phyloP scores from a whole-genome alignment of 2,329 filamentous ascomycete genomes.

The Penicillium sp. region DNA sequence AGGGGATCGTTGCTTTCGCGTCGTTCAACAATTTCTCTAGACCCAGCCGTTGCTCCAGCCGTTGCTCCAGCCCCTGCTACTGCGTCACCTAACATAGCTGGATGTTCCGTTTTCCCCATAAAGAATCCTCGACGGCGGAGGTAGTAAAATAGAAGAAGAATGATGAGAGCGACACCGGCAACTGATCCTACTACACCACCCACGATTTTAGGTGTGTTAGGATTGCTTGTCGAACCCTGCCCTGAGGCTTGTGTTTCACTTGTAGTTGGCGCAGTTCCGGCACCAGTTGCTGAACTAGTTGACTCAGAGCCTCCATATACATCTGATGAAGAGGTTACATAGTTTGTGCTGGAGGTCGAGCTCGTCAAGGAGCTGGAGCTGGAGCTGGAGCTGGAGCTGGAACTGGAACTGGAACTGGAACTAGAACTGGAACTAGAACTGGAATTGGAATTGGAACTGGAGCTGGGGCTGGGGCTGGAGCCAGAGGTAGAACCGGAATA shows the following conservation, averaged over 20 bases:
- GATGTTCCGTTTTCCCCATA: conserved; percentile 20
- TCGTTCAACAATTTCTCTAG: conserved; percentile 37
- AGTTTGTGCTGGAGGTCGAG: not conserved
- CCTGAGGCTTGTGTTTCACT: conserved; percentile 14
- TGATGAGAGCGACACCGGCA: conserved; percentile 56
- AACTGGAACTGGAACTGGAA: conserved; percentile 1
- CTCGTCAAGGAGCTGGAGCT: not conserved
- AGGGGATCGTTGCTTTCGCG: conserved; percentile 42
- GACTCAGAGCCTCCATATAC: conserved; percentile 1
- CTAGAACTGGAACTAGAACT: not conserved
- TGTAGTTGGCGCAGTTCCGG: conserved; percentile 11
- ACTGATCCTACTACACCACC: conserved; percentile 64
- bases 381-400: not conserved
- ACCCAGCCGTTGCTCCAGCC: conserved; percentile 17
- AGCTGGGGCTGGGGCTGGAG: not conserved
- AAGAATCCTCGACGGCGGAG: conserved; percentile 54
- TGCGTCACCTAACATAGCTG: conserved; percentile 29
- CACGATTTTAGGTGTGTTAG: conserved; percentile 55
- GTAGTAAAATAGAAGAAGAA: conserved; percentile 36
- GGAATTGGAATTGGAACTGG: not conserved
- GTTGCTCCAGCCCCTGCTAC: conserved; percentile 1
- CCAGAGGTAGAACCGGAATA: not conserved
- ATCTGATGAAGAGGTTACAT: not conserved
- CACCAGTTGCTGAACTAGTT: conserved; percentile 9
- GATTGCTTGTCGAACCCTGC: conserved; percentile 23